Evolutionary conservation across 441 rosid genomes (phyloP).

Genomic region (Geranium incanum): DNA sequence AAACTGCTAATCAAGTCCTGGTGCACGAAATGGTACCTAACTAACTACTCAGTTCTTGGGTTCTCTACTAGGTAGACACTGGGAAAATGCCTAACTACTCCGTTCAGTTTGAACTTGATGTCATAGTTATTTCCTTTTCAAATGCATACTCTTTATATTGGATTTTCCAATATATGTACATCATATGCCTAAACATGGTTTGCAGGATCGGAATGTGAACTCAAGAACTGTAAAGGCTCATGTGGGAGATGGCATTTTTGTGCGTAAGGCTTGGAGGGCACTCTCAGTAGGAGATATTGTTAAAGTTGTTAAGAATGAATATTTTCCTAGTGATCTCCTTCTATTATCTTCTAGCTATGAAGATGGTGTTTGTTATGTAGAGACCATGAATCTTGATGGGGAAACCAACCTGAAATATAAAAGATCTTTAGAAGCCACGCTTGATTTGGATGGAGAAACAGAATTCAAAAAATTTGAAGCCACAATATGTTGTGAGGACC

Average conservation of each 20-base stretch:
- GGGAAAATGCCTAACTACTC: no score
- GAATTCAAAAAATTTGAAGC: conserved; percentile 55
- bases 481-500: conserved; percentile 82
- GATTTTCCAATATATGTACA: neutral
- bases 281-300: conserved; percentile 81
- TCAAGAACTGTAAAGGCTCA: conserved; percentile 59
- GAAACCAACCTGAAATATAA: conserved; percentile 91
- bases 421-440: conserved; percentile 63
- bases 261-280: conserved; percentile 54
- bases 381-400: conserved; percentile 91
- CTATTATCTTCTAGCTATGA: conserved; percentile 78
- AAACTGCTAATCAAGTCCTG: neutral
- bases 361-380: conserved; percentile 92
- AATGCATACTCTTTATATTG: neutral
- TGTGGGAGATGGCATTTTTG: conserved; percentile 52
- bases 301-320: conserved; percentile 78
- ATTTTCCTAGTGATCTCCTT: conserved; percentile 89
- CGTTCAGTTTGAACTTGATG: no score
- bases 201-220: conserved; percentile 76
- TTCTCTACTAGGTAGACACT: no score
- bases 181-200: conserved; percentile 15
- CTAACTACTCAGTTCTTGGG: no score
- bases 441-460: conserved; percentile 48
- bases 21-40: neutral
- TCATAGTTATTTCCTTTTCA: no score